Evolutionary conservation across 2,329 filamentous ascomycete genomes (phyloP).

Genomic region (Fusarium chuoi): DNA sequence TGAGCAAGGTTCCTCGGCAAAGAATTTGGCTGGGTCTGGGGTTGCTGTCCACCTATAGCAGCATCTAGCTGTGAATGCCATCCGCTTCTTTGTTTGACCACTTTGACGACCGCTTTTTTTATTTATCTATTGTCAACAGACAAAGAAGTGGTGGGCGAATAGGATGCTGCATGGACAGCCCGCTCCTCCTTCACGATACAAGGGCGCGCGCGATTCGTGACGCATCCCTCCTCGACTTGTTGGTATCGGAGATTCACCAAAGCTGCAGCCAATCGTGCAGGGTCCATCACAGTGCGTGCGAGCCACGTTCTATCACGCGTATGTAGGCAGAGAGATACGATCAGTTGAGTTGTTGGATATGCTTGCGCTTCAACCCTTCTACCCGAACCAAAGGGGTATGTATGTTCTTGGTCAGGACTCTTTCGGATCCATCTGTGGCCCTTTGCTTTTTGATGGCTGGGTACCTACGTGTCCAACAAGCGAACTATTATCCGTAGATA

Average conservation of each 20-base stretch:
- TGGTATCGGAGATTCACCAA: constrained; percentile 36
- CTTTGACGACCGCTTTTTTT: constrained; percentile 4
- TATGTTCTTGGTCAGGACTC: not conserved
- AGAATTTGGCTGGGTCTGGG: constrained; percentile 19
- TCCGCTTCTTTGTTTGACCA: not conserved
- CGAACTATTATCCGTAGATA: constrained; percentile 3
- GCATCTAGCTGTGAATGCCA: not conserved
- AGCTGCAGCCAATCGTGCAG: constrained; percentile 33
- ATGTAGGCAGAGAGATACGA: constrained; percentile 5
- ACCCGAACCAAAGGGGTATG: constrained; percentile 23
- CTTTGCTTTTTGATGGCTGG: constrained; percentile 11
- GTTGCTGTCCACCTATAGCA: not conserved
- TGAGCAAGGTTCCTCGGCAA: constrained; percentile 12
- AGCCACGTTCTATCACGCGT: constrained; percentile 20
- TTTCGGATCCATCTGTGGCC: not conserved
- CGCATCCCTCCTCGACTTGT: constrained; percentile 38
- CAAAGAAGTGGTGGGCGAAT: constrained; percentile 22
- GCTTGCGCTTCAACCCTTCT: constrained; percentile 35
- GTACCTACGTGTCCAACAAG: constrained; percentile 9
- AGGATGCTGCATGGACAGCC: constrained; percentile 3
- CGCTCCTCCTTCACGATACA: constrained; percentile 21
- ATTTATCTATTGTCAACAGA: constrained; percentile 20
- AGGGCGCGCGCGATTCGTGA: constrained; percentile 38
- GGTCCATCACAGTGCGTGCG: constrained; percentile 33
- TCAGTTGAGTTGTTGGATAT: constrained; percentile 32